phyloP scores from a whole-genome alignment of 805 yeast genomes.

The Ogataea pilisensis region DNA sequence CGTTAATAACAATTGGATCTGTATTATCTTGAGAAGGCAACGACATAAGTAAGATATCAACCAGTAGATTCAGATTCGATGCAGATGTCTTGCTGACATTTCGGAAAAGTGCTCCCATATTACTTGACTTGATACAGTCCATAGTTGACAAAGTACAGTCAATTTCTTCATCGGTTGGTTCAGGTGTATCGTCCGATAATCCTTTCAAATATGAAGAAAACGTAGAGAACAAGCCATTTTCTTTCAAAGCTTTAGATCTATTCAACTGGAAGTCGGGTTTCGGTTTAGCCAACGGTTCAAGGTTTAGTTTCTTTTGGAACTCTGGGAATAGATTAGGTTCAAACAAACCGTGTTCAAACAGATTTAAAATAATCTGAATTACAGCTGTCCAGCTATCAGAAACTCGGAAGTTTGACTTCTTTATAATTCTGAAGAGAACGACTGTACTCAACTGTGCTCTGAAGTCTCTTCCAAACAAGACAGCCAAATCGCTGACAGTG shows the following conservation, averaged over 20 bases:
- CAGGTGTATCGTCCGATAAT: slow-evolving; percentile 76
- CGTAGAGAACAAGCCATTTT: slow-evolving; percentile 78
- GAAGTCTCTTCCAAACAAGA: slow-evolving; percentile 83
- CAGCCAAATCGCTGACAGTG: slow-evolving; percentile 76
- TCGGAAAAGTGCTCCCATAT: slow-evolving; percentile 51
- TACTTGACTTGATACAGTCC: slow-evolving; percentile 76
- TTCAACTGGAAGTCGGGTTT: slow-evolving; percentile 64
- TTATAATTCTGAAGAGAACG: slow-evolving; percentile 74
- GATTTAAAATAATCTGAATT: slow-evolving; percentile 52
- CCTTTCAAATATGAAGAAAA: slow-evolving; percentile 91
- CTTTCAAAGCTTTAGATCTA: slow-evolving; percentile 62
- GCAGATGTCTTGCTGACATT: slow-evolving; percentile 38
- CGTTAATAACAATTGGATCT: slow-evolving; percentile 24
- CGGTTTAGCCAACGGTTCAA: slow-evolving; percentile 55
- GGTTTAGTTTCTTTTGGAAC: slow-evolving; percentile 53
- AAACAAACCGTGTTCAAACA: slow-evolving; percentile 71
- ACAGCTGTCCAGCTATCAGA: slow-evolving; percentile 56
- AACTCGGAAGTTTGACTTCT: slow-evolving; percentile 49
- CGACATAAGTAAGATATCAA: slow-evolving; percentile 30
- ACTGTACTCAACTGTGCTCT: slow-evolving; percentile 89
- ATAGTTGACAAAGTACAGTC: slow-evolving; percentile 78
- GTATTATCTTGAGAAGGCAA: slow-evolving; percentile 32
- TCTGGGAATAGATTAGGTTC: slow-evolving; percentile 61
- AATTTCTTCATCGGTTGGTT: slow-evolving; percentile 91
- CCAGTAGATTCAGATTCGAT: slow-evolving; percentile 33